phyloP scores from a whole-genome alignment of 768 basidiomycete genomes.

The Podaxis rugospora region DNA sequence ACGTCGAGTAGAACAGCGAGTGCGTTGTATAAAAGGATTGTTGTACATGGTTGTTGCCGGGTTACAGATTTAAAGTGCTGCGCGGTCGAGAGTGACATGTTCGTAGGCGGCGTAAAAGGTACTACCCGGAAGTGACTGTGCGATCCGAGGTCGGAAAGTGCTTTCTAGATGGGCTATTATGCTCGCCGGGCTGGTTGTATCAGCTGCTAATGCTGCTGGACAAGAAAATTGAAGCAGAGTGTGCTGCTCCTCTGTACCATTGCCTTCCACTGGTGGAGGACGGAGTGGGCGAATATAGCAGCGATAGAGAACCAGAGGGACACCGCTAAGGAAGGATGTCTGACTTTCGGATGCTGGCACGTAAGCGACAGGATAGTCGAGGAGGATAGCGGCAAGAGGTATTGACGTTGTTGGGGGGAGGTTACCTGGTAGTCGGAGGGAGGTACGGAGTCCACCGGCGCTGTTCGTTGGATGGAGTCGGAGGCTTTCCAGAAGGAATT shows the following conservation, averaged over 20 bases:
- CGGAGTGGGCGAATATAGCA: conserved; percentile 38
- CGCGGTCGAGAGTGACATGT: conserved; percentile 2
- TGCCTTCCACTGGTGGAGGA: conserved; percentile 23
- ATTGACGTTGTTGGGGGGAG: conserved; percentile 29
- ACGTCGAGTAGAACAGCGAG: conserved; percentile 49
- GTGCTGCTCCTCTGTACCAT: conserved; percentile 3
- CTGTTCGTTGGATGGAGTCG: not conserved
- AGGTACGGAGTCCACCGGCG: conserved; percentile 3
- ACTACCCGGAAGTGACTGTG: not conserved
- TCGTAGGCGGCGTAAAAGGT: not conserved
- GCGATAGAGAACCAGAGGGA: conserved; percentile 28
- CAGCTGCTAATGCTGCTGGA: not conserved
- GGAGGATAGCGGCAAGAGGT: conserved; percentile 53
- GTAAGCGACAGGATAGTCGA: conserved; percentile 61
- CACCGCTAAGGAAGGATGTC: conserved; percentile 38
- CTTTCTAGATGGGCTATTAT: not conserved
- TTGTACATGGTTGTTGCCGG: not conserved
- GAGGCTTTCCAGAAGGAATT: not conserved
- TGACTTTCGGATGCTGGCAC: conserved; percentile 25
- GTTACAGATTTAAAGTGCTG: conserved; percentile 2
- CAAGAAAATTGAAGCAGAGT: conserved; percentile 12
- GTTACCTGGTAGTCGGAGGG: conserved; percentile 24
- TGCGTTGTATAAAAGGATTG: not conserved
- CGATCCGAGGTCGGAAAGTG: not conserved
- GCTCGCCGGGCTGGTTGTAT: not conserved